phyloP scores from a whole-genome alignment of 345 rosid genomes.

The Ricinus communis region DNA sequence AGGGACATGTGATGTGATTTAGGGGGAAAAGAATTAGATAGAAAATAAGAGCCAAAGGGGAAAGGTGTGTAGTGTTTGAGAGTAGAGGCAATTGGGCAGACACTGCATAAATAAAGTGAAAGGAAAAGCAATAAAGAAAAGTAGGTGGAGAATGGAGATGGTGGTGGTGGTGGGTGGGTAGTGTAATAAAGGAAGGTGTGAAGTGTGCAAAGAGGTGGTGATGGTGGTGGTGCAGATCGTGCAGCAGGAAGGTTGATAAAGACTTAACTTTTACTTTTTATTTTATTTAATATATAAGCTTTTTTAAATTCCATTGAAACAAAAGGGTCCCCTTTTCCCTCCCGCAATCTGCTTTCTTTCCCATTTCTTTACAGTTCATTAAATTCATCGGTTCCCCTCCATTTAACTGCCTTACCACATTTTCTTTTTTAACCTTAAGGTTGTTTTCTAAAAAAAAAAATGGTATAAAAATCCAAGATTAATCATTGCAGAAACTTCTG shows the following conservation, averaged over 20 bases:
- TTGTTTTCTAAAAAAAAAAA: neutral
- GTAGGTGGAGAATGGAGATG: conserved; percentile 16
- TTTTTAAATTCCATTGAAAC: neutral
- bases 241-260: neutral
- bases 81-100: neutral
- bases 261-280: conserved; percentile 3
- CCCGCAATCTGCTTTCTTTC: too few relatives aligned
- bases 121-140: neutral
- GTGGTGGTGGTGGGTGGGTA: neutral
- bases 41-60: too few relatives aligned
- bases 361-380: neutral
- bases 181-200: neutral
- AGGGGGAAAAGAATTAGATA: too few relatives aligned
- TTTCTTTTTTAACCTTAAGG: neutral
- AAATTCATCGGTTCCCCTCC: neutral
- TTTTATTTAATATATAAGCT: neutral
- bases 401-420: neutral
- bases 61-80: neutral
- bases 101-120: neutral
- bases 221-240: neutral
- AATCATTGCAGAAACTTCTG: neutral
- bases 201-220: too few relatives aligned
- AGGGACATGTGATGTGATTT: too few relatives aligned
- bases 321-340: neutral
- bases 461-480: neutral